Evolutionary conservation across 148 eudicot genomes (phyloP), one percentile per base, ranked within the genome.

Genomic region (Vaccinium macrocarpon): DNA sequence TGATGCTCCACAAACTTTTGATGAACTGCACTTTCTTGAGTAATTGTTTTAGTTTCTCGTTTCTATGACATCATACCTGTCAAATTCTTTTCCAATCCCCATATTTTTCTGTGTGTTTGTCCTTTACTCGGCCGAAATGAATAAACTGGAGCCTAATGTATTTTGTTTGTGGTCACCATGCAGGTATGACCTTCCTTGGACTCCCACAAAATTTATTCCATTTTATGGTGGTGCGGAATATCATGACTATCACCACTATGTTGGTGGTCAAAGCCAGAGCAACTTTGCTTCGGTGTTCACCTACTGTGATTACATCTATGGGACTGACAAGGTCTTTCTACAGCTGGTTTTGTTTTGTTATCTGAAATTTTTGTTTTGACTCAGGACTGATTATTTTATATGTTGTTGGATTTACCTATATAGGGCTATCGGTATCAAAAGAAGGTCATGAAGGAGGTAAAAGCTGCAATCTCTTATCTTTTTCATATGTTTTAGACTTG

Each of bases 201-300:
- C 89, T 79, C 95, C 89, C 64, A 90, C 97, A 46, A 95, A 97
- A 91, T 94, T 88, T 80, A 95, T 97, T 55, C 99, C 99, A 6
- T 97, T 97, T 84, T 97, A 95, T 85, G 99, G 98, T 80, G 99
- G 99, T 82, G 92, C 99, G 29, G 97, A 95, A 83, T 92, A 93
- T 86, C 99, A 97, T 90, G 99, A 97, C 86, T 97, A 97, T 87
- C 99, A 97, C 90, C 99, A 97, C 86, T 97, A 93, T 73, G 99
- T 97, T 80, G 99, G 99, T 53, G 99, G 96, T 66, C 92, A 90
- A 87, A 97, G 99, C 91, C 99, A 97, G 81, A 97, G 99, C 88
- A 97, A 97, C 86, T 97, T 97, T 77, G 95, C 99, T 80, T 94
- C 99, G 29, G 97, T 97, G 62, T 97, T 97, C 88, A 97, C 99